Base-by-base conservation (phyloP, 2,329 filamentous ascomycete genomes). In the Penicillium paneum region DNA sequence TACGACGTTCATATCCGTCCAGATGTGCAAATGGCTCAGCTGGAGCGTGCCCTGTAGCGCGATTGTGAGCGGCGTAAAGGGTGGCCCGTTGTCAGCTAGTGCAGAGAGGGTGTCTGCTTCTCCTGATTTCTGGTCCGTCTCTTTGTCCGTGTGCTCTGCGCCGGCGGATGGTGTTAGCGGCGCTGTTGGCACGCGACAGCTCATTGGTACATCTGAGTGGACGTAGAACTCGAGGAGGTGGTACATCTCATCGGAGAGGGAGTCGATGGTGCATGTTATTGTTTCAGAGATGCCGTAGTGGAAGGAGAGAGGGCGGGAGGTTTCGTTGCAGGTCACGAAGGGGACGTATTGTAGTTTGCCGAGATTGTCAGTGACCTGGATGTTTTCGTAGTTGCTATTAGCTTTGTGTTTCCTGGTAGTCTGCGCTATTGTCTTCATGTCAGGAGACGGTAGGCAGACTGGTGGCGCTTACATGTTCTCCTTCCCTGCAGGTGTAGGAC, bases 281-380 rank as follows among this genome's bases (percentile, higher is more conserved):
- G 96, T 91, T 71, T 76, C 71, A 41, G 74, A 73, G 63, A 89
- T 76, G 71, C 92, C 92, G 77, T 96, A 97, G 72, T 84, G 82
- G 71, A 99, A 87, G 67, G 94, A 86, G 65, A 99, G 85, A 0
- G 92, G 87, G 46, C 83, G 82, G 40, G 81, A 81, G 12, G 94
- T 97, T 75, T 97, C 94, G 74, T 91, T 89, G 82, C 94, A 97
- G 32, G 82, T 81, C 24, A 90, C 90, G 74, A 97, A 97, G 36
- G 93, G 91, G 41, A 94, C 86, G 81, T 94, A 97, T 81, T 96
- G 83, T 53, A 97, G 84, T 72, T 95, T 88, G 68, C 94, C 87
- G 60, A 86, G 81, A 34, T 82, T 80, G 71, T 95, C 86, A 68
- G 90, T 88, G 68, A 97, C 87, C 79, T 78, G 56, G 13, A 38